Evolutionary conservation across 208 protist genomes (phyloP), one percentile per base, ranked within the genome.

Genomic region (Acanthamoeba royreba): DNA sequence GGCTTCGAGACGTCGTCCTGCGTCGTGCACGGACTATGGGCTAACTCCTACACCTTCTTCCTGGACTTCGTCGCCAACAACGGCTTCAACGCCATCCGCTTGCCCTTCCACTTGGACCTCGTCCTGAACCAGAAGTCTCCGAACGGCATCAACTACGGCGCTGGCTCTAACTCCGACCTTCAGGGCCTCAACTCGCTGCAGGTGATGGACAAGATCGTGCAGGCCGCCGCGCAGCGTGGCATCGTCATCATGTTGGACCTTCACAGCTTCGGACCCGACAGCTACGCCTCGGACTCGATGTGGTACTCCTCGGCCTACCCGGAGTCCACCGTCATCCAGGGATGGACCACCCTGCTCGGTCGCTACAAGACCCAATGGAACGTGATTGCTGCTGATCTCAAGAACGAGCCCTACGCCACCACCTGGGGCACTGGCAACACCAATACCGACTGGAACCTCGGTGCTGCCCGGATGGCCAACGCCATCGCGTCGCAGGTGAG

Each of bases 61-160:
- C 43, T 91, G 46, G 85, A 91, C 85, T 91, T 91, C 52, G 8
- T 91, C 9, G 46, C 53, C 53, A 61, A 61, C 53, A 61, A 61
- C n/a, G 53, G 53, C 53, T 61, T 61, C 53, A 61, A 61, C n/a
- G 53, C 53, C 53, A 61, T 61, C n/a, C 19, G 53, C 22, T 74
- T 95, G 33, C 94, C 92, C 49, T 95, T 95, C 33, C 69, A 49
- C n/a, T 74, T 92, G 22, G 72, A 95, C 25, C 55, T 94, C 38
- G 61, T 95, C 13, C 47, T 95, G 33, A 89, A 94, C 31, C 61
- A 95, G 77, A 72, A 69, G 22, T 52, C 72, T 53, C 93, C 92
- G 42, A 93, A 11, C 19, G 17, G 11, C 93, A n/a, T 92, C 66
- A 47, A 79, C 86, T 31, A 92, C 52, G 22, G 94, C 86, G 31